These are phyloP conservation scores for Cutaneotrichosporon cavernicola DNA, from an alignment of 1,284 basidiomycete species.

Conservation along the genomic window DNA sequence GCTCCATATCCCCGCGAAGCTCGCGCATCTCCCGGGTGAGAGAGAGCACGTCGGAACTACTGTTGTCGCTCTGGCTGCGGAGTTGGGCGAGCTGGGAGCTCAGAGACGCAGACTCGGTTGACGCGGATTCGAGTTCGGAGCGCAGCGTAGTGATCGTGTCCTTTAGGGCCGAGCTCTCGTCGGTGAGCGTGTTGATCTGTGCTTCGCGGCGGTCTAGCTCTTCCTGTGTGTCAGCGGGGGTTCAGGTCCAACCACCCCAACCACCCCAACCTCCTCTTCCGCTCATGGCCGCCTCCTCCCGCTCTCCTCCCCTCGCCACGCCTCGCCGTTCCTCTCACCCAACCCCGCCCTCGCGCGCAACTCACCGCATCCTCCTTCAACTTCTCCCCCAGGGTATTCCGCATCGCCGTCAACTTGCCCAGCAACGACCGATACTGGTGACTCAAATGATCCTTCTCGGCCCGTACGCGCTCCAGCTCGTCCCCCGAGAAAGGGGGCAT, in stretches of 20 bases:
- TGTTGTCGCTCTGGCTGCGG: constrained; percentile 55
- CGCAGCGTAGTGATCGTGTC: constrained; percentile 71
- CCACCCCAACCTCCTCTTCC: no score
- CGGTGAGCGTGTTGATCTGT: constrained; percentile 69
- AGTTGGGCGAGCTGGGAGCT: constrained; percentile 65
- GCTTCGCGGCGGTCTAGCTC: constrained; percentile 88
- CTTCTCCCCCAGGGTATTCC: constrained; percentile 88
- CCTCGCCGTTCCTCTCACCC: no score
- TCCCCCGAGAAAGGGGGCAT: constrained; percentile 10
- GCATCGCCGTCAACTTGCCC: constrained; percentile 87
- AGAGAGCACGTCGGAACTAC: constrained; percentile 66
- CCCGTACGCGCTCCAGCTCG: constrained; percentile 54
- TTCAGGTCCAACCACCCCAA: not conserved
- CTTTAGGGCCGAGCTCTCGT: constrained; percentile 71
- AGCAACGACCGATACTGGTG: constrained; percentile 83
- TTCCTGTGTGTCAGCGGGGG: constrained; percentile 63
- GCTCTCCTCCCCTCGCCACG: no score
- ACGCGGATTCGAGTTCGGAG: constrained; percentile 69
- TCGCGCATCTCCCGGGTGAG: constrained; percentile 80
- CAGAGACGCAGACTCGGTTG: constrained; percentile 68
- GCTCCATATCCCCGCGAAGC: constrained; percentile 75
- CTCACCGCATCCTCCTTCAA: constrained; percentile 88
- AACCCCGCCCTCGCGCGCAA: not conserved
- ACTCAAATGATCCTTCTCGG: constrained; percentile 81
- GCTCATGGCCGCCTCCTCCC: no score